Evolutionary conservation across 169 alveolate genomes (phyloP).

Genomic region (Cryptosporidium tyzzeri): DNA sequence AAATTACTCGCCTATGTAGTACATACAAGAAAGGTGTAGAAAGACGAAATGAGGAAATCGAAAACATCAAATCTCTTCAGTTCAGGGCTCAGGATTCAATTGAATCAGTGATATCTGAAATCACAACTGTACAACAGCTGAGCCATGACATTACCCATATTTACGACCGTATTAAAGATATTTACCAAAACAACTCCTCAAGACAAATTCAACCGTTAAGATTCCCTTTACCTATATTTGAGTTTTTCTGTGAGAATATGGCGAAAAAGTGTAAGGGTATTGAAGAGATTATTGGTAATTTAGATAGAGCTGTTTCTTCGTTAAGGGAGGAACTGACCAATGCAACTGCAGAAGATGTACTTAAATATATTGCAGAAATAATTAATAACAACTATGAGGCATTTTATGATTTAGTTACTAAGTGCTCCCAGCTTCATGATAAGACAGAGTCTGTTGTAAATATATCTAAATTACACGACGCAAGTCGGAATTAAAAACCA

Average conservation of each 20-base stretch:
- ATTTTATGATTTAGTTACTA: constrained; percentile 26
- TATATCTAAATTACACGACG: constrained; percentile 65
- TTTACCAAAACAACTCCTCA: constrained; percentile 34
- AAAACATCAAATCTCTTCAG: constrained; percentile 59
- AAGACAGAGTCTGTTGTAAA: constrained; percentile 54
- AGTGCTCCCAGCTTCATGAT: constrained; percentile 65
- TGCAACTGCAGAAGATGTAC: constrained; percentile 33
- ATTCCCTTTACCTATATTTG: constrained; percentile 69
- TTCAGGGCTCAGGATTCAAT: constrained; percentile 49
- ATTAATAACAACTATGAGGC: constrained; percentile 54
- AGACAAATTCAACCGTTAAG: constrained; percentile 63
- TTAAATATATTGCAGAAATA: constrained; percentile 42
- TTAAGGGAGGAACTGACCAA: constrained; percentile 54
- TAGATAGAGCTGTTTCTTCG: constrained; percentile 43
- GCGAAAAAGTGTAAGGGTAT: constrained; percentile 49
- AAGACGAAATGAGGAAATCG: constrained; percentile 67
- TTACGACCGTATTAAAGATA: constrained; percentile 72
- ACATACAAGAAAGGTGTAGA: constrained; percentile 74
- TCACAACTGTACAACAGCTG: constrained; percentile 57
- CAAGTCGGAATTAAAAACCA: constrained; percentile 1
- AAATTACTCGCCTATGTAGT: constrained; percentile 52
- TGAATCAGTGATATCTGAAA: constrained; percentile 51
- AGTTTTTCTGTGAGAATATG: constrained; percentile 71
- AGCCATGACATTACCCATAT: constrained; percentile 61
- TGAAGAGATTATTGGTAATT: constrained; percentile 47